These are phyloP conservation scores for Cryptosporidium sp. DNA, from an alignment of 169 alveolate genomes.

Conservation along the genomic window DNA sequence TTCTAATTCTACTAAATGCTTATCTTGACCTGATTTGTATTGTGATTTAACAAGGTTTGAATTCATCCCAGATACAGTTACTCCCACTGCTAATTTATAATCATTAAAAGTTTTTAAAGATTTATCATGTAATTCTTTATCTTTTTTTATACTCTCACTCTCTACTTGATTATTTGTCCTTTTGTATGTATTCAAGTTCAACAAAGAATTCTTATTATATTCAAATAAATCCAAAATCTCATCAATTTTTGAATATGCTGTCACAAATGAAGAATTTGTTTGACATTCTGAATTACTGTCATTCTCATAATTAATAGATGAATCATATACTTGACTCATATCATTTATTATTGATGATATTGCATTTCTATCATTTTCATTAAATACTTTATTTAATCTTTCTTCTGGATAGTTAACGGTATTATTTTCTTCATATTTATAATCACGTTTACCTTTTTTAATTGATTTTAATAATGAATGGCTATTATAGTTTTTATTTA, in stretches of 20 bases:
- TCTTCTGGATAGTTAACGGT: not conserved
- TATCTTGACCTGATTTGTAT: not conserved
- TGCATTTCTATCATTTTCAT: not conserved
- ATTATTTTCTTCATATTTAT: not conserved
- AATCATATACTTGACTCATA: not conserved
- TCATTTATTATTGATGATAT: not conserved
- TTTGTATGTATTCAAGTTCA: not conserved
- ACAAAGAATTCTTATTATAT: slow-evolving; percentile 1
- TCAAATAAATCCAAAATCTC: slow-evolving; percentile 15
- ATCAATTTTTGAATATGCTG: slow-evolving; percentile 40
- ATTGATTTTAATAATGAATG: not conserved
- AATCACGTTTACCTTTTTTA: not conserved
- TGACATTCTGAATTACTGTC: slow-evolving; percentile 54
- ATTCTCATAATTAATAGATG: not conserved
- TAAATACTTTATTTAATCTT: not conserved
- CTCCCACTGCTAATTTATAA: not conserved
- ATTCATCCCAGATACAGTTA: not conserved
- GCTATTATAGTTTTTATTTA: not conserved
- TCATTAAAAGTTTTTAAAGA: not conserved
- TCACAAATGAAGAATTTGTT: slow-evolving; percentile 38
- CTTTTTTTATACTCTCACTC: not conserved
- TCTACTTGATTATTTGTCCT: not conserved
- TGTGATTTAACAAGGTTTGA: not conserved
- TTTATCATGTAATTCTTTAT: not conserved
- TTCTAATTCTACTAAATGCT: not conserved